Evolutionary conservation across 2,329 filamentous ascomycete species (phyloP), one percentile per base, ranked within the genome.

Genomic region (Cladosporium sp.): DNA sequence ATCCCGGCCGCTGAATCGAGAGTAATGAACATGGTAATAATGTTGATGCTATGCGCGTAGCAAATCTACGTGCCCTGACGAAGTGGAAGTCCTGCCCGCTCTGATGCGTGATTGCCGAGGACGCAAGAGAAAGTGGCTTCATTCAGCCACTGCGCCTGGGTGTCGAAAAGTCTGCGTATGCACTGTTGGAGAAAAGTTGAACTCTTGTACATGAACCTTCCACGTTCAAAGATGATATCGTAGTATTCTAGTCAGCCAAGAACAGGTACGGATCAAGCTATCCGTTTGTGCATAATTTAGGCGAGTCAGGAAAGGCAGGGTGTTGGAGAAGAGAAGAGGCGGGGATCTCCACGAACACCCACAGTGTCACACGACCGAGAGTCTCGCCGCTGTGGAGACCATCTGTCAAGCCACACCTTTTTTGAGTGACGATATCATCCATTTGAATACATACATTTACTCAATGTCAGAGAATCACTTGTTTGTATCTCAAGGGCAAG

Each of bases 1-100:
- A 56, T 61, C 34, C 67, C 68, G 30, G 67, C 66, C 18, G 67
- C 71, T 56, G 67, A 58, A 51, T 72, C 69, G 43, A 71, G 61
- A 26, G 70, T 69, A 18, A 66, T 62, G 51, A 72, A 72, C 71
- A 72, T 72, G 56, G 46, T 30, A 25, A n/a, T n/a, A 3, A 32
- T 57, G 14, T 28, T 48, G 51, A 30, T 10, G 51, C n/a, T 54
- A 32, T 30, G 8, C 1, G 28, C 26, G 11, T 28, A 21, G 32
- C 14, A 26, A 30, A 26, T 63, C 58, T 53, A 34, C 13, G 10
- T n/a, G 51, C n/a, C 39, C 39, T 46, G 39, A 13, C 11, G 51
- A 54, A 21, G 28, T 32, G 7, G 51, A 30, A 30, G 30, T 32
- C 30, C 30, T 21, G 26, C 51, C 51, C 51, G 54, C 30, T 48